Percentiles rank a stretch among this genome's conserved stretches.
Conservation (phyloP, 495 filamentous ascomycete species). For the Xylaria grammica region DNA sequence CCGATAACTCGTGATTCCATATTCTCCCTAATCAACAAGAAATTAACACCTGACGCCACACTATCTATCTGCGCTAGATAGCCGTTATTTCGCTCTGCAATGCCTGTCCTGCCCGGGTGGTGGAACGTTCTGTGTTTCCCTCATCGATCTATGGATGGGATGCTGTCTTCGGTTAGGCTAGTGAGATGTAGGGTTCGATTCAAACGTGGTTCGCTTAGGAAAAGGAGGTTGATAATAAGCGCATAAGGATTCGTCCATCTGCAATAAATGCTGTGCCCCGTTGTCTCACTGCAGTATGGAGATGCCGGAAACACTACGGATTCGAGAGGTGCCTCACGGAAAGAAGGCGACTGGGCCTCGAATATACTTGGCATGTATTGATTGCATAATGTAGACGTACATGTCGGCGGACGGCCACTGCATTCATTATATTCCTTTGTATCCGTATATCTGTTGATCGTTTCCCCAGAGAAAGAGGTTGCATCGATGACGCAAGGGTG, state of each 20-base stretch:
- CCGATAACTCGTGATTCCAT: neutral
- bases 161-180: neutral
- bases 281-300: slow-evolving; percentile 16
- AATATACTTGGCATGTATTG: neutral
- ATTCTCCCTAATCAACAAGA: neutral
- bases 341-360: neutral
- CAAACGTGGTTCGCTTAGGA: neutral
- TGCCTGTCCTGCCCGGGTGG: slow-evolving; percentile 4
- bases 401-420: neutral
- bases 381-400: neutral
- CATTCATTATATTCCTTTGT: neutral
- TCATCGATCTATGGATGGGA: neutral
- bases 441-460: neutral
- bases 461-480: neutral
- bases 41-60: neutral
- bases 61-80: slow-evolving; percentile 5
- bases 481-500: neutral
- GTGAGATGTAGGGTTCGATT: slow-evolving; percentile 4
- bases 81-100: neutral
- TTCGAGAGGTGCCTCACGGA: neutral
- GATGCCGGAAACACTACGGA: slow-evolving; percentile 1
- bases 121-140: neutral
- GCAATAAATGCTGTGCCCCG: slow-evolving; percentile 6
- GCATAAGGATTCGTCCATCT: neutral
- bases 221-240: neutral